phyloP scores from a whole-genome alignment of 371 early-diverging fungal species.

The Rhizopus microsporus region DNA sequence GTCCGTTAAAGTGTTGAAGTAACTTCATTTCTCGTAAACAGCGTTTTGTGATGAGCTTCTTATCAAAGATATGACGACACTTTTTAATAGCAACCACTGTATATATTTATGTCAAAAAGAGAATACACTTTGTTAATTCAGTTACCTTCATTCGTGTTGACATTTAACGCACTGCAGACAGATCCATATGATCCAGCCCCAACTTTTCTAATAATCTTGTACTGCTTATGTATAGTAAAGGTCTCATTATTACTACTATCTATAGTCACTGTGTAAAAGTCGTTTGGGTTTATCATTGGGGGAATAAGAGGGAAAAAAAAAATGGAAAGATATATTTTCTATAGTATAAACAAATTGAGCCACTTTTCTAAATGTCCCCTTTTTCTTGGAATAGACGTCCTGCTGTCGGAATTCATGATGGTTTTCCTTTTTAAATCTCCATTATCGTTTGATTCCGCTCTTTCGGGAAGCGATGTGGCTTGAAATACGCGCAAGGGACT shows the following conservation, averaged over 20 bases:
- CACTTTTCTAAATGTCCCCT: not conserved
- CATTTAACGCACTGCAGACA: slow-evolving; percentile 66
- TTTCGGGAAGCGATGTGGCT: no score
- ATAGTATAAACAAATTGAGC: not conserved
- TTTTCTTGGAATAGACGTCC: no score
- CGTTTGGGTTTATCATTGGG: slow-evolving; percentile 18
- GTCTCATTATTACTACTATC: slow-evolving; percentile 42
- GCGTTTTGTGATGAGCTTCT: slow-evolving; percentile 70
- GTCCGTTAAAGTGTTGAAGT: slow-evolving; percentile 77
- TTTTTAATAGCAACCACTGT: slow-evolving; percentile 79
- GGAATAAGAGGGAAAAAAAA: slow-evolving; percentile 4
- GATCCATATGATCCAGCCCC: slow-evolving; percentile 93
- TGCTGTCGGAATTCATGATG: no score
- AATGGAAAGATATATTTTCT: slow-evolving; percentile 5
- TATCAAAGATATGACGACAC: slow-evolving; percentile 70
- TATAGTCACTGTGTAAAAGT: slow-evolving; percentile 38
- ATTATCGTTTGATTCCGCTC: no score
- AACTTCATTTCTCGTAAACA: slow-evolving; percentile 76
- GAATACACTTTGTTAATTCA: not conserved
- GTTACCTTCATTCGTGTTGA: slow-evolving; percentile 36
- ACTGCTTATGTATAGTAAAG: slow-evolving; percentile 65
- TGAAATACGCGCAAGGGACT: no score
- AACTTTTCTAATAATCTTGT: slow-evolving; percentile 79
- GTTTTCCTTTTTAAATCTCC: no score
- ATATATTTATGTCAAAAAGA: slow-evolving; percentile 1